Base-by-base conservation (phyloP, 176 grass and related monocot species). In the Paspalum notatum region DNA sequence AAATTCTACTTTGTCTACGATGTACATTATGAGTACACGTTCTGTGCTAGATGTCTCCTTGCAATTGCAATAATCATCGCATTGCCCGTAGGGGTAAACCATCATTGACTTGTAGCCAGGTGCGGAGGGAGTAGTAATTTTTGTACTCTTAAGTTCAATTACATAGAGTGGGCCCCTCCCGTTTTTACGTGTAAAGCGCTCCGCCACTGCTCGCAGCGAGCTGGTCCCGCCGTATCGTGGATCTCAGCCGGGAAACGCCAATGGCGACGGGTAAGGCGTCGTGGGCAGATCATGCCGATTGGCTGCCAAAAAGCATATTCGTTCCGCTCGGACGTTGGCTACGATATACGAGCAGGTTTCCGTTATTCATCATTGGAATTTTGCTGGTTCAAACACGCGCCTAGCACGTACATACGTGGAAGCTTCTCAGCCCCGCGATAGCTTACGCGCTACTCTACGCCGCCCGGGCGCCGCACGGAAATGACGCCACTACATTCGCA, bases 321-420 rank as follows among this genome's bases (percentile, higher is more conserved):
- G 9, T 7, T 17, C 25, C 13, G 13, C 16, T 66, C 13, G 44
- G 18, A 38, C 26, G 25, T 4, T 13, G 12, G 13, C 22, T 52
- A 8, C 20, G n/a, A n/a, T n/a, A 52, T 16, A 9, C 9, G 21
- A 9, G 12, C 32, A 53, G 62, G 46, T 14, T 66, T 37, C 24
- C 10, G 2, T 12, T 64, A 32, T 12, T 12, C 8, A 3, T 4
- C 9, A 9, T n/a, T n/a, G n/a, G n/a, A n/a, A n/a, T 39, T 79
- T 66, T 67, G 32, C 77, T 22, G 77, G 44, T 80, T 80, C 65
- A 68, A 59, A 68, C 66, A 47, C 78, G 78, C 78, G 65, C 27
- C 14, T 1, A 8, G 46, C 38, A 7, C 45, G 77, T 64, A 26
- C n/a, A 2, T 47, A 70, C 78, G 78, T 80, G 64, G 63, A 56